Percentiles rank a stretch among this genome's conserved stretches.
phyloP scores from a whole-genome alignment of 495 filamentous ascomycete genomes.

The Aspergillus egyptiacus region DNA sequence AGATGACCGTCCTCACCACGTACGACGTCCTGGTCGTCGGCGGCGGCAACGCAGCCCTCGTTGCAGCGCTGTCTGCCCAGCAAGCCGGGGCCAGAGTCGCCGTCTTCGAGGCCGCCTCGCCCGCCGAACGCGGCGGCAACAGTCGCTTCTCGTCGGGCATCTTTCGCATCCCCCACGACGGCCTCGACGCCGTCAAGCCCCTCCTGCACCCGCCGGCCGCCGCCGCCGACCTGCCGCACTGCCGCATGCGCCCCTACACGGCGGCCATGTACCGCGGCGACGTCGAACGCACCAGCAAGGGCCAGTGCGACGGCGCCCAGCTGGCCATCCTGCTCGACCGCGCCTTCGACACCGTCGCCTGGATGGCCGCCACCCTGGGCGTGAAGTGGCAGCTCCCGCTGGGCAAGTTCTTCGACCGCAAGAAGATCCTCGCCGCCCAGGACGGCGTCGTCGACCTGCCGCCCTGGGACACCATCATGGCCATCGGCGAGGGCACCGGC shows the following conservation, averaged over 20 bases:
- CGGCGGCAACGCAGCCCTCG: constrained; percentile 6
- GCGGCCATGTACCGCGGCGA: constrained; percentile 1
- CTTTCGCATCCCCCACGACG: constrained; percentile 7
- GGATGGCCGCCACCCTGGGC: background rate
- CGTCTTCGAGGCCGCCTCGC: constrained; percentile 4
- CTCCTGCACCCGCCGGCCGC: background rate
- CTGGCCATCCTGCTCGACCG: background rate
- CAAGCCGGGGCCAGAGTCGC: constrained; percentile 1
- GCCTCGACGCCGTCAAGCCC: background rate
- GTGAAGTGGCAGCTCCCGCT: constrained; percentile 8
- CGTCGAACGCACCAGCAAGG: constrained; percentile 7
- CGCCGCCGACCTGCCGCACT: background rate
- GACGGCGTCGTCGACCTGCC: constrained; percentile 7
- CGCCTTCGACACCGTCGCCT: background rate
- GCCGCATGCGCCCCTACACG: constrained; percentile 8
- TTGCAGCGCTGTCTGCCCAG: constrained; percentile 3
- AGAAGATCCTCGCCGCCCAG: constrained; percentile 8
- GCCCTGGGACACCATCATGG: constrained; percentile 10
- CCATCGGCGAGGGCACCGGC: constrained; percentile 3
- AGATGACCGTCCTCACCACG: background rate
- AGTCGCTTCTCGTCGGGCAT: constrained; percentile 8
- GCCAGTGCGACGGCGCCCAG: constrained; percentile 2
- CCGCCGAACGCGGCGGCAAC: constrained; percentile 5
- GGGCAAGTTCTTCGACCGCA: constrained; percentile 10
- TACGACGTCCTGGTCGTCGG: constrained; percentile 8